Conservation (phyloP, 1,139 yeast species). For the Kodamaea sp. region DNA sequence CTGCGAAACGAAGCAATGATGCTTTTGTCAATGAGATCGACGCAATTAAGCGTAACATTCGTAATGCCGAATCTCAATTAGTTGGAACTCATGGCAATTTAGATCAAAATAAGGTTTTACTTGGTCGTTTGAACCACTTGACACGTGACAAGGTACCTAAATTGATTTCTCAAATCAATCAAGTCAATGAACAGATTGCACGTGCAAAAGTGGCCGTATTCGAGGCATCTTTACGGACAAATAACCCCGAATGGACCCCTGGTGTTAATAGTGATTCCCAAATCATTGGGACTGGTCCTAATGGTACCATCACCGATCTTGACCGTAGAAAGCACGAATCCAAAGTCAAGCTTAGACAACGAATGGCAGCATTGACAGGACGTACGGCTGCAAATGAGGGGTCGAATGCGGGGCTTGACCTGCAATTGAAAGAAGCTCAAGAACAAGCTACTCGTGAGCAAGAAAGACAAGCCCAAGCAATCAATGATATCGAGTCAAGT, state of each 20-base stretch:
- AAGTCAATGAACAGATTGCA: constrained; percentile 67
- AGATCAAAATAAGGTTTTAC: constrained; percentile 38
- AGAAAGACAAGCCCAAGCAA: constrained; percentile 51
- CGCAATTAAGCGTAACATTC: constrained; percentile 58
- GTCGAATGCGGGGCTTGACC: constrained; percentile 50
- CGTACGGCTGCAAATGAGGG: constrained; percentile 39
- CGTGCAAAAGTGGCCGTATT: constrained; percentile 61
- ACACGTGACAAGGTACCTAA: constrained; percentile 65
- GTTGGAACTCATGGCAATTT: constrained; percentile 10
- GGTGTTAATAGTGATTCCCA: constrained; percentile 43
- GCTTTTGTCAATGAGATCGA: constrained; percentile 52
- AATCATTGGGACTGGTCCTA: constrained; percentile 77
- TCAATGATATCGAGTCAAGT: constrained; percentile 70
- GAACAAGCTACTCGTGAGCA: constrained; percentile 54
- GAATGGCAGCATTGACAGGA: constrained; percentile 93
- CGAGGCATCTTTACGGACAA: constrained; percentile 50
- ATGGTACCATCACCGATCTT: constrained; percentile 77
- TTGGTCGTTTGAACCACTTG: constrained; percentile 49
- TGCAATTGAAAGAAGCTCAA: constrained; percentile 52
- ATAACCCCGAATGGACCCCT: constrained; percentile 58
- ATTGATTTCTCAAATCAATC: constrained; percentile 57
- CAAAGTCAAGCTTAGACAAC: constrained; percentile 69
- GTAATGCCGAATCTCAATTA: constrained; percentile 50
- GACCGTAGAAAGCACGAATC: constrained; percentile 78
- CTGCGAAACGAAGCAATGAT: constrained; percentile 19